Evolutionary conservation across 2,329 filamentous ascomycete species (phyloP).

Genomic region (Colletotrichum acutatum): DNA sequence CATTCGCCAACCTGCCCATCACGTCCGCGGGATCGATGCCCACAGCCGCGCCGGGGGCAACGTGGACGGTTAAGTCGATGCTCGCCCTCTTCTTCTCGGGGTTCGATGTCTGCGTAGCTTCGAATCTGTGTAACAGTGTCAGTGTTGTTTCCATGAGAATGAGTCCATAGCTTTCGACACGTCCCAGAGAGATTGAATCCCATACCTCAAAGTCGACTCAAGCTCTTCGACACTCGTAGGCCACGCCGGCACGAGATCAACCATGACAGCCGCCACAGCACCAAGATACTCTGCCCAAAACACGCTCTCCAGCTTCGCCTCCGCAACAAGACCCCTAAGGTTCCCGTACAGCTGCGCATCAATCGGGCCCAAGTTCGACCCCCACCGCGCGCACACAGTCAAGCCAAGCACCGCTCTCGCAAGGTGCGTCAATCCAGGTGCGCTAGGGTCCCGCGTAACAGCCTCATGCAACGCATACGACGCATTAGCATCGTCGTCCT

Average conservation of each 20-base stretch:
- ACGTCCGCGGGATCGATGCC: constrained; percentile 49
- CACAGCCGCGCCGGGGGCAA: constrained; percentile 43
- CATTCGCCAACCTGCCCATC: constrained; percentile 24
- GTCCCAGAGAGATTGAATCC: constrained; percentile 13
- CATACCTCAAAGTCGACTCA: constrained; percentile 52
- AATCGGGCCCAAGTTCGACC: constrained; percentile 64
- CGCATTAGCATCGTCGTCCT: constrained; percentile 65
- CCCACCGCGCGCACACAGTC: constrained; percentile 79
- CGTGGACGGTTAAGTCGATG: constrained; percentile 48
- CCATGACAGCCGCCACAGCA: constrained; percentile 56
- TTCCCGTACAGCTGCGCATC: constrained; percentile 57
- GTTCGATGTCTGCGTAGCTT: constrained; percentile 38
- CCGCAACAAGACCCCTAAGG: constrained; percentile 54
- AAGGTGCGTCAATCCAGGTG: constrained; percentile 80
- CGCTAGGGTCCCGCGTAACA: constrained; percentile 73
- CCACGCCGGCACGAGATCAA: constrained; percentile 52
- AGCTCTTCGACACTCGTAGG: constrained; percentile 51
- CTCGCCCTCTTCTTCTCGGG: constrained; percentile 46
- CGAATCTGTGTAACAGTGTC: constrained; percentile 29
- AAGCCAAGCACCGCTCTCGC: constrained; percentile 78
- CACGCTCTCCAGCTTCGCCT: constrained; percentile 49
- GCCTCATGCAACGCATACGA: constrained; percentile 79
- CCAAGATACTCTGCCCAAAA: constrained; percentile 68
- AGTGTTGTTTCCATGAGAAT: background rate
- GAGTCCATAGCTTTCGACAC: background rate